phyloP scores from a whole-genome alignment of 495 filamentous ascomycete genomes.

The Hypoxylon crocopeplum region DNA sequence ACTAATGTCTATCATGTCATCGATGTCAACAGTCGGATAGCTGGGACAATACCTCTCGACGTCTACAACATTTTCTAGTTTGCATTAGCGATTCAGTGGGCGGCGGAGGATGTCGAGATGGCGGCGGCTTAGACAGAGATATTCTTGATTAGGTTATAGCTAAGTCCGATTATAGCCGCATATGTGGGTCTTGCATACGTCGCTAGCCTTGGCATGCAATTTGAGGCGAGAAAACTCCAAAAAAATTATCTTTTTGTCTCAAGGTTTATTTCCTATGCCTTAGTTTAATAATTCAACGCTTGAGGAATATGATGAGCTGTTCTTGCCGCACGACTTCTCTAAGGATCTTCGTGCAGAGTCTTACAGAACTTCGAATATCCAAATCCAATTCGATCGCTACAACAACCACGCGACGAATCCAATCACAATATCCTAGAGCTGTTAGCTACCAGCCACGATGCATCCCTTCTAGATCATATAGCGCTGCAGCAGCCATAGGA shows the following conservation, averaged over 20 bases:
- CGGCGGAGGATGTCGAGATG: no score
- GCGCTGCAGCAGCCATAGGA: constrained; percentile 7
- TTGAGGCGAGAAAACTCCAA: constrained; percentile 13
- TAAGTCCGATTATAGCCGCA: no score
- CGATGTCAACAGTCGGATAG: no score
- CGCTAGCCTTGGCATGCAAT: no score
- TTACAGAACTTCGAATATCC: constrained; percentile 51
- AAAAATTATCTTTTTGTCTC: neutral
- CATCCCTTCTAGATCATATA: constrained; percentile 12
- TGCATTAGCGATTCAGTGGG: no score
- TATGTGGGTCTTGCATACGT: no score
- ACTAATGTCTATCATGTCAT: no score
- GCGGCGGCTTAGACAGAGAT: no score
- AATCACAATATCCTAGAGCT: constrained; percentile 8
- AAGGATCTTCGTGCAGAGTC: constrained; percentile 55
- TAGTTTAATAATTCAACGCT: neutral
- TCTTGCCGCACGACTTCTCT: constrained; percentile 54
- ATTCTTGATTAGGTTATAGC: no score
- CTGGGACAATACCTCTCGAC: no score
- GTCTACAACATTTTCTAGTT: no score
- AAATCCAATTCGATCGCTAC: constrained; percentile 19
- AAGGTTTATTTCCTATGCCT: neutral
- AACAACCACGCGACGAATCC: constrained; percentile 8
- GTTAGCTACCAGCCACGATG: constrained; percentile 1
- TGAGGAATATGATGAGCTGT: constrained; percentile 53